Conservation (phyloP, 306 rosid species). For the Dalbergia oliveri region DNA sequence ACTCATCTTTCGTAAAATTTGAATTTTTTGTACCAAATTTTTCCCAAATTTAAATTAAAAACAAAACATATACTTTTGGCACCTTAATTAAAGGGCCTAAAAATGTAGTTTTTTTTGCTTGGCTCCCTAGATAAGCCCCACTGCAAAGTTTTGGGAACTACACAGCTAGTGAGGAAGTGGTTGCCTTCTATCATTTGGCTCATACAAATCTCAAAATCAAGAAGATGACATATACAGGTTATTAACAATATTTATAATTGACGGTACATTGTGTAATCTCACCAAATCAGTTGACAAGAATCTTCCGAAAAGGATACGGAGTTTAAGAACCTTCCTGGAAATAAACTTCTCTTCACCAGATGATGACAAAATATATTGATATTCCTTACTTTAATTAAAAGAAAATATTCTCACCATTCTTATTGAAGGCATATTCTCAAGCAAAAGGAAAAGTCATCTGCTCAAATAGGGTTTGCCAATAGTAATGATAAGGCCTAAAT, state of each 20-base stretch:
- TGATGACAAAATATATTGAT: conserved; percentile 65
- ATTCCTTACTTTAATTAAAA: conserved; percentile 53
- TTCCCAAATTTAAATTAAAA: too few relatives aligned
- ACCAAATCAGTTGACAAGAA: conserved; percentile 63
- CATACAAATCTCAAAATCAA: conserved; percentile 51
- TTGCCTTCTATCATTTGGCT: conserved; percentile 58
- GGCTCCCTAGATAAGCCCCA: too few relatives aligned
- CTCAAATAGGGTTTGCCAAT: too few relatives aligned
- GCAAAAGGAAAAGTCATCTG: conserved; percentile 40
- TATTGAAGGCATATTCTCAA: conserved; percentile 56
- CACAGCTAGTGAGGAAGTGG: conserved; percentile 63
- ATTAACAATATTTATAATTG: conserved; percentile 46
- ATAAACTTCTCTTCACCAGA: conserved; percentile 50
- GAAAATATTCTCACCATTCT: conserved; percentile 57
- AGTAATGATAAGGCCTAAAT: too few relatives aligned
- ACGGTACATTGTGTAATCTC: conserved; percentile 48
- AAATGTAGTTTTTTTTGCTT: too few relatives aligned
- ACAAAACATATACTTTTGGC: too few relatives aligned
- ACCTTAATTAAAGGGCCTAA: too few relatives aligned
- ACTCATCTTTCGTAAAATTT: too few relatives aligned
- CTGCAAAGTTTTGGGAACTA: conserved; percentile 48
- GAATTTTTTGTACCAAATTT: too few relatives aligned
- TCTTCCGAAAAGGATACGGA: conserved; percentile 53
- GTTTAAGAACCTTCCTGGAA: conserved; percentile 45
- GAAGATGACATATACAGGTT: conserved; percentile 48